Evolutionary conservation across 192 early-diverging fungal species (phyloP), one percentile per base, ranked within the genome.

Genomic region (Coemansia sp.): DNA sequence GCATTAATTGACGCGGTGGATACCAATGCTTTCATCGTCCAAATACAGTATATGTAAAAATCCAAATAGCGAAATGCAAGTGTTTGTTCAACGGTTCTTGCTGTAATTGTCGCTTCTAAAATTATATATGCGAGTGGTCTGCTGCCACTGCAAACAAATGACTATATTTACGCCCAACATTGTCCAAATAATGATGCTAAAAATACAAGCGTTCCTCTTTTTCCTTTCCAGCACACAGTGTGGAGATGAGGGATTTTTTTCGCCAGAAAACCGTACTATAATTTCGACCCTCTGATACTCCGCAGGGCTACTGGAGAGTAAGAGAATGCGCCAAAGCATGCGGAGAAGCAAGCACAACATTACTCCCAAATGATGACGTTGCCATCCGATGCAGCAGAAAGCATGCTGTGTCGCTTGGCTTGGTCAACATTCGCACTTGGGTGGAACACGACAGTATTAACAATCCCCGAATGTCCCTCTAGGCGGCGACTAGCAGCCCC

Each of bases 371-470:
- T 39, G 25, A 75, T 57, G 18, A 75, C 53, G 25, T 47, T 64
- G 21, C 71, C 71, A 36, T 75, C 65, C 2, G 71, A 67, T 0
- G 60, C 71, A 13, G 71, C 61, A 34, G 71, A 68, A 10, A 75
- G 22, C 48, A 68, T 53, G n/a, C 52, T n/a, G 17, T 54, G 17
- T 27, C 33, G 29, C n/a, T 66, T 66, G 11, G 19, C 9, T 15
- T 31, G 8, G 13, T 38, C 56, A 18, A 41, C 25, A 14, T 26
- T 48, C 1, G 65, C 54, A 5, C 25, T 37, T 18, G 71, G 71
- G 36, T 75, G 65, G 29, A 68, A 58, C 37, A 37, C 53, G 27
- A 67, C 65, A 13, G 51, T 39, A 19, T 68, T 75, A 35, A 75
- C 71, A 53, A 75, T 64, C 1, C 71, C 65, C 7, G 48, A 19